Conservation (phyloP, 306 rosid species). For the Trifolium subterraneum region DNA sequence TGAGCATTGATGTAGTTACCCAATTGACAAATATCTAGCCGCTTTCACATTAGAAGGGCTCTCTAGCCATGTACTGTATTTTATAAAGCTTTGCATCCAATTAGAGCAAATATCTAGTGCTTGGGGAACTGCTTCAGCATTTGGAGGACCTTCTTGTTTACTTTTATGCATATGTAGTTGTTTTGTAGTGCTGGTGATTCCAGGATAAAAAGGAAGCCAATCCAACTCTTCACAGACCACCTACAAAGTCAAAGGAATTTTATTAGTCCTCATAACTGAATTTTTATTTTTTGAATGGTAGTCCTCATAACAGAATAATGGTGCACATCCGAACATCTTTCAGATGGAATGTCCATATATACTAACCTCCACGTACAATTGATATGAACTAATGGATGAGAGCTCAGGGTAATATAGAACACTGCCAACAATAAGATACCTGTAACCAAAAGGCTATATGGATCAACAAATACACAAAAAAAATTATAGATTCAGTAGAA, state of each 20-base stretch:
- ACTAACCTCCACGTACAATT: conserved; percentile 94
- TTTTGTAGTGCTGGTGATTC: conserved; percentile 55
- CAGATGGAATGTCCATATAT: conserved; percentile 31
- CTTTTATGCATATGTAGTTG: conserved; percentile 66
- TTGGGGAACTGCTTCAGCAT: conserved; percentile 76
- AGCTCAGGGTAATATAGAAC: conserved; percentile 93
- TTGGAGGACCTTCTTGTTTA: conserved; percentile 79
- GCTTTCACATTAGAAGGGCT: conserved; percentile 91
- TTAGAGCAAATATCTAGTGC: conserved; percentile 84
- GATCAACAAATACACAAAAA: conserved; percentile 36
- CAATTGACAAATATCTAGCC: conserved; percentile 33
- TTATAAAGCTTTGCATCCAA: conserved; percentile 96
- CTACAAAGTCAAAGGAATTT: conserved; percentile 52
- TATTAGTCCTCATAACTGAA: conserved; percentile 39
- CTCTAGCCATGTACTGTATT: conserved; percentile 90
- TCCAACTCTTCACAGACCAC: conserved; percentile 99
- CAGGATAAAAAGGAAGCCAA: conserved; percentile 95
- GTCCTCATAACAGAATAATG: conserved; percentile 38
- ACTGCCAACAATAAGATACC: conserved; percentile 93
- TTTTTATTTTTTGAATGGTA: too few relatives aligned
- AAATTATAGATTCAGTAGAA: conserved; percentile 12
- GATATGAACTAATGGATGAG: conserved; percentile 95
- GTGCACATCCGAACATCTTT: conserved; percentile 23
- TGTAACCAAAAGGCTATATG: conserved; percentile 49
- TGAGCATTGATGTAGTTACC: conserved; percentile 11